A percentile compares a stretch with the other conserved stretches of the same genome.
Conservation (phyloP, 179 eudicot species). For the Beta macrorhiza region DNA sequence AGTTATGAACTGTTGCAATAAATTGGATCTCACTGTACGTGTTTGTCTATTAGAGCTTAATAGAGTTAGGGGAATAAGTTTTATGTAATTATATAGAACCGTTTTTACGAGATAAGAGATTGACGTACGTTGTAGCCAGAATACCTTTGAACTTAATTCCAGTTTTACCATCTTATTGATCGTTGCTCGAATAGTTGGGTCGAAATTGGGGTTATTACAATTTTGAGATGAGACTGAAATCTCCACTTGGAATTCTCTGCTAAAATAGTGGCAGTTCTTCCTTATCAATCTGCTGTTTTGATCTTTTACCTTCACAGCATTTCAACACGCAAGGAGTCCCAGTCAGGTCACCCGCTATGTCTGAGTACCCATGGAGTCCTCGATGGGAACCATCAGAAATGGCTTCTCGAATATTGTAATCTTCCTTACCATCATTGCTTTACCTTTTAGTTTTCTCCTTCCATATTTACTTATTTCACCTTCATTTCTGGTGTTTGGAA, state of each 20-base stretch:
- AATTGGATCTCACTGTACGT: not conserved
- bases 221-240: not conserved
- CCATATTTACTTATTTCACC: conserved; percentile 9
- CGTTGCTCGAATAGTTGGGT: not conserved
- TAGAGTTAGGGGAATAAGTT: not conserved
- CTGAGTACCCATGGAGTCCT: conserved; percentile 93
- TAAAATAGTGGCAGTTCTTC: not conserved
- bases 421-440: not conserved
- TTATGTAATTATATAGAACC: not conserved
- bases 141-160: no score
- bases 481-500: conserved; percentile 3
- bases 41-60: not conserved
- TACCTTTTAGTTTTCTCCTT: not conserved
- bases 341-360: conserved; percentile 47
- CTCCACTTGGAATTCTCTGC: not conserved
- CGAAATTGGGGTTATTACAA: not conserved
- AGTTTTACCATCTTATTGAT: not conserved
- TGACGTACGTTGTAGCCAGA: not conserved
- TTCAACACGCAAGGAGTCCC: conserved; percentile 57
- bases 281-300: not conserved
- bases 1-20: not conserved
- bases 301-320: conserved; percentile 41
- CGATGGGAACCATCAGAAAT: conserved; percentile 77
- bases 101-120: not conserved
- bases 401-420: conserved; percentile 85